These are phyloP conservation scores for Pulicaria dysenterica DNA, from an alignment of 129 eudicot species.

Conservation along the genomic window DNA sequence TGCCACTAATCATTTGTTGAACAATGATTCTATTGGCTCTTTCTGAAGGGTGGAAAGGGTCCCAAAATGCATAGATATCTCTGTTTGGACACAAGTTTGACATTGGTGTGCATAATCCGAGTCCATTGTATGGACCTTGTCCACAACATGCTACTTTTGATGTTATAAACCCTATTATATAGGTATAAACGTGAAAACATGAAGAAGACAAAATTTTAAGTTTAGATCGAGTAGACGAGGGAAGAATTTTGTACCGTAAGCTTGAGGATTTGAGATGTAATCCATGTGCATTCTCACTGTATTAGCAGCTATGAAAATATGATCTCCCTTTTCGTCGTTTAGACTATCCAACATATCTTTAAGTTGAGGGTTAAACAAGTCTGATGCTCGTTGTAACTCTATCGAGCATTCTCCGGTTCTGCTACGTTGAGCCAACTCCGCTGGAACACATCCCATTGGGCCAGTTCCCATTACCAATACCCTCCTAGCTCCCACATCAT, in stretches of 20 bases:
- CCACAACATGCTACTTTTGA: conserved; percentile 83
- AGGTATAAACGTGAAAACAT: too few relatives aligned
- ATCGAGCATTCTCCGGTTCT: conserved; percentile 54
- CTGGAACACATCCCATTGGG: conserved; percentile 84
- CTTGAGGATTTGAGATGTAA: conserved; percentile 58
- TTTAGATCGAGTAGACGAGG: neutral
- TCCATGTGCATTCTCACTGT: conserved; percentile 59
- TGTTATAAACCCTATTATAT: conserved; percentile 57
- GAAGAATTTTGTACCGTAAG: conserved; percentile 46
- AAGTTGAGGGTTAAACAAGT: conserved; percentile 63
- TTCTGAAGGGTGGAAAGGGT: conserved; percentile 79
- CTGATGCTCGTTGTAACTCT: conserved; percentile 58
- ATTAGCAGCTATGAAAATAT: conserved; percentile 66
- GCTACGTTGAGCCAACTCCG: conserved; percentile 67
- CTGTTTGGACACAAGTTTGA: conserved; percentile 72
- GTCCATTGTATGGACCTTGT: conserved; percentile 79
- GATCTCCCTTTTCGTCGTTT: conserved; percentile 46
- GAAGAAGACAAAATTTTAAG: neutral
- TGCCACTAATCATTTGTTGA: conserved; percentile 52
- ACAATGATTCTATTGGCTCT: conserved; percentile 65
- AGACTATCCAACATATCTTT: conserved; percentile 40
- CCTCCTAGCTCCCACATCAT: conserved; percentile 53
- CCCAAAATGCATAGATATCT: conserved; percentile 73
- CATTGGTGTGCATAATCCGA: conserved; percentile 65
- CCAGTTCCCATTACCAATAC: conserved; percentile 79